Evolutionary conservation across 208 protist genomes (phyloP).

Genomic region (Crithidia thermophila): DNA sequence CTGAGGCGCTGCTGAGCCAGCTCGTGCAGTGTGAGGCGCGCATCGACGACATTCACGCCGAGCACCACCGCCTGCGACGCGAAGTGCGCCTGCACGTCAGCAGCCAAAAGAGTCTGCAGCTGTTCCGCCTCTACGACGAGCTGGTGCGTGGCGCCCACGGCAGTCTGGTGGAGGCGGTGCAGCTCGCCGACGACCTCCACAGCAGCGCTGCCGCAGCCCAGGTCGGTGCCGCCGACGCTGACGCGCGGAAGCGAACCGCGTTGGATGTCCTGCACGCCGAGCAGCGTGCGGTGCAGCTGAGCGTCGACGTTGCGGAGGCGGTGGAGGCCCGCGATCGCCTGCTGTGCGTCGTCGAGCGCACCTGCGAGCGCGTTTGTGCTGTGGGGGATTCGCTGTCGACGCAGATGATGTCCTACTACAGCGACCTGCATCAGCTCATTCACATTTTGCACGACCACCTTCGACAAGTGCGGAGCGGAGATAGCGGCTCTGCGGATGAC

Average conservation of each 20-base stretch:
- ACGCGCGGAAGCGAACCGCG: not conserved
- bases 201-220: slow-evolving; percentile 1
- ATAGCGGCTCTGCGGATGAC: not conserved
- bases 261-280: slow-evolving; percentile 2
- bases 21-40: slow-evolving; percentile 19
- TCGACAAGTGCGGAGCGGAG: slow-evolving; percentile 7
- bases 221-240: not conserved
- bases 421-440: slow-evolving; percentile 71
- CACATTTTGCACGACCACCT: slow-evolving; percentile 47
- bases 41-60: slow-evolving; percentile 32
- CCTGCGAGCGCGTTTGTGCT: slow-evolving; percentile 45
- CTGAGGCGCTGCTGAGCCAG: slow-evolving; percentile 14
- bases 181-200: slow-evolving; percentile 30
- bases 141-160: slow-evolving; percentile 40
- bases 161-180: slow-evolving; percentile 31
- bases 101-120: slow-evolving; percentile 59
- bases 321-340: slow-evolving; percentile 18
- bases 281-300: slow-evolving; percentile 5
- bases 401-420: slow-evolving; percentile 53
- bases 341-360: slow-evolving; percentile 36
- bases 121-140: slow-evolving; percentile 74
- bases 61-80: slow-evolving; percentile 63
- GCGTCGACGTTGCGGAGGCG: not conserved
- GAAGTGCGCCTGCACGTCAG: slow-evolving; percentile 79
- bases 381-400: slow-evolving; percentile 48